A percentile compares a stretch with the other conserved stretches of the same genome.
Conservation (phyloP, 441 rosid genomes). For the Aleurites moluccanus region DNA sequence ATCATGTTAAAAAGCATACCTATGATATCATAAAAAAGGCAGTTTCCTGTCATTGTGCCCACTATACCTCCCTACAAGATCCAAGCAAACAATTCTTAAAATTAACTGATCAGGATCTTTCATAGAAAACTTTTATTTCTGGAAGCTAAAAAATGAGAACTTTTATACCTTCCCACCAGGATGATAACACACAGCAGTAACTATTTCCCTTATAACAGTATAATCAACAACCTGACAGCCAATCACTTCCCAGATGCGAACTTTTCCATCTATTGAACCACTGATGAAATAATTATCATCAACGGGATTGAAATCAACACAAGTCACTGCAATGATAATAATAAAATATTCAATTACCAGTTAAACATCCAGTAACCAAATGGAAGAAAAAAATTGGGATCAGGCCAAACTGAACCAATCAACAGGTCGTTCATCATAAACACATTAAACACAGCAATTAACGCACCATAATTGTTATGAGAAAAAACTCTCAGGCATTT, state of each 20-base stretch:
- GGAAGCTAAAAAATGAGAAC: slow-evolving; percentile 16
- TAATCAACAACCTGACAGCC: slow-evolving; percentile 77
- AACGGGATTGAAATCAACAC: slow-evolving; percentile 88
- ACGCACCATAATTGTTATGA: slow-evolving; percentile 62
- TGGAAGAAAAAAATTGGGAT: slow-evolving; percentile 2
- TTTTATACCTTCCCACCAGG: slow-evolving; percentile 78
- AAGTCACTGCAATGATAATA: slow-evolving; percentile 65
- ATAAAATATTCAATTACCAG: slow-evolving; percentile 6
- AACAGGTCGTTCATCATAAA: background rate
- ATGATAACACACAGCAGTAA: slow-evolving; percentile 85
- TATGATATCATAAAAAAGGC: slow-evolving; percentile 65
- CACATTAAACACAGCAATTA: background rate
- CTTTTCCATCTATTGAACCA: slow-evolving; percentile 96
- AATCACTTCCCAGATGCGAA: slow-evolving; percentile 83
- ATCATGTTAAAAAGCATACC: slow-evolving; percentile 43
- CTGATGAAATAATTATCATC: slow-evolving; percentile 85
- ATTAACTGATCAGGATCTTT: background rate
- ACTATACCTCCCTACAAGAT: slow-evolving; percentile 68
- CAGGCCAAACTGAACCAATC: background rate
- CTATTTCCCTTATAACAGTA: slow-evolving; percentile 71
- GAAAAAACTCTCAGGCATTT: slow-evolving; percentile 53
- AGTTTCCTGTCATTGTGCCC: slow-evolving; percentile 73
- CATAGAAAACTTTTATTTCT: background rate
- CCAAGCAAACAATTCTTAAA: slow-evolving; percentile 16
- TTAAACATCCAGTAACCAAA: slow-evolving; percentile 9